These are phyloP conservation scores for Spergularia azorica DNA, from an alignment of 179 eudicot species.

Conservation along the genomic window DNA sequence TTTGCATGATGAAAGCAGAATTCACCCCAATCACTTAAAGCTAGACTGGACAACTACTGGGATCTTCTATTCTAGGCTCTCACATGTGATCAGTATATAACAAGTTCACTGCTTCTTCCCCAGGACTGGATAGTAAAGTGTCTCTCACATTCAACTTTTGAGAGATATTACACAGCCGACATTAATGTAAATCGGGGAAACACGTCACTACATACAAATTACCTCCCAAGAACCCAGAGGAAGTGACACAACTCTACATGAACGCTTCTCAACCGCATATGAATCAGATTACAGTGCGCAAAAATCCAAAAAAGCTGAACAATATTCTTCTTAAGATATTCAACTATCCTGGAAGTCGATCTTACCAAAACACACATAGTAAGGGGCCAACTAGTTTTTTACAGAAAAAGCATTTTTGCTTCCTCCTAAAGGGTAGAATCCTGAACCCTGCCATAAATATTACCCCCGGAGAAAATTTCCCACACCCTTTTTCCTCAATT, in stretches of 20 bases:
- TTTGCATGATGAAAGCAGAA: background rate
- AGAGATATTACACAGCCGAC: background rate
- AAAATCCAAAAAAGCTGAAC: background rate
- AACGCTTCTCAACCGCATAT: background rate
- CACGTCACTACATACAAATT: background rate
- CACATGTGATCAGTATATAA: too few relatives aligned
- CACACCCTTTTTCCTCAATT: background rate
- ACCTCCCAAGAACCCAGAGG: conserved; percentile 1
- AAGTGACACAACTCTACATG: background rate
- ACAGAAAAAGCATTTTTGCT: background rate
- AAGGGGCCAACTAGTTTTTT: background rate
- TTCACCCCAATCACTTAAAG: too few relatives aligned
- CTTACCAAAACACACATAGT: background rate
- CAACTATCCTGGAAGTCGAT: background rate
- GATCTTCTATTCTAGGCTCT: too few relatives aligned
- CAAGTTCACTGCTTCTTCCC: too few relatives aligned
- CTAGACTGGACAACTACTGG: background rate
- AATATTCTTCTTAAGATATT: background rate
- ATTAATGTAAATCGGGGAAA: background rate
- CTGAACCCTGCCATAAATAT: background rate
- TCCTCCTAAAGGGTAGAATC: background rate
- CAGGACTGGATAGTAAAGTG: background rate
- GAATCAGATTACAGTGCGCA: background rate
- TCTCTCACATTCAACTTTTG: background rate
- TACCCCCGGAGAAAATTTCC: too few relatives aligned